phyloP scores from a whole-genome alignment of 139 green algal genomes.

The Chlorella sp. region DNA sequence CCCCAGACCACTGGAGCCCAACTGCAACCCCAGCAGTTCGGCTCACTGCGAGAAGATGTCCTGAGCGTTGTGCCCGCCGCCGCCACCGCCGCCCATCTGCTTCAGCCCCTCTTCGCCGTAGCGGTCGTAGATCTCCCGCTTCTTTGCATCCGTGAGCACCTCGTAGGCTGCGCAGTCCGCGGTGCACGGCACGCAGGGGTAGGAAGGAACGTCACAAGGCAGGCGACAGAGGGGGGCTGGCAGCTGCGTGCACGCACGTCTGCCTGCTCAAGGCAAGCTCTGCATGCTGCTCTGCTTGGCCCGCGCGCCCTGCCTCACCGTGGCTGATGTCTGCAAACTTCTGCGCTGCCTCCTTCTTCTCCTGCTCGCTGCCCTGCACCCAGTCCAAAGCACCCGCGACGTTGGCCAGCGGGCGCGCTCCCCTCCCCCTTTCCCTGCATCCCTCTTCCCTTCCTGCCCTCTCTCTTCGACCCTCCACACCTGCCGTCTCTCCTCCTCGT shows the following conservation, averaged over 20 bases:
- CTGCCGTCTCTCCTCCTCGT: no score
- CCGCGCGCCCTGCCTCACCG: conserved; percentile 44
- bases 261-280: background rate
- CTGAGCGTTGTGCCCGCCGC: conserved; percentile 49
- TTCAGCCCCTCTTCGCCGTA: conserved; percentile 98
- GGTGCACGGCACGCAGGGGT: background rate
- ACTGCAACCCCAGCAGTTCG: background rate
- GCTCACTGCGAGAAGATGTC: conserved; percentile 92
- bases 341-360: conserved; percentile 87
- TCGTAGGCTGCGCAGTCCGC: conserved; percentile 99
- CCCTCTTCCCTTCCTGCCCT: no score
- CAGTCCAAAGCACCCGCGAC: no score
- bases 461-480: no score
- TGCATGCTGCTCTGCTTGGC: no score
- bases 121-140: conserved; percentile 94
- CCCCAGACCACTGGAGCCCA: no score
- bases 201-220: background rate
- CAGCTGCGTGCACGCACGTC: background rate
- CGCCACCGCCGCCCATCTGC: conserved; percentile 71
- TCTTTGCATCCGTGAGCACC: conserved; percentile 89
- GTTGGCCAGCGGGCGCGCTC: no score
- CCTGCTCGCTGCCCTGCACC: conserved; percentile 83
- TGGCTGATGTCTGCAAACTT: conserved; percentile 97
- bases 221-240: background rate
- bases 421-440: no score